Evolutionary conservation across 2,329 filamentous ascomycete genomes (phyloP).

Genomic region (Cryphonectria nitschkei): DNA sequence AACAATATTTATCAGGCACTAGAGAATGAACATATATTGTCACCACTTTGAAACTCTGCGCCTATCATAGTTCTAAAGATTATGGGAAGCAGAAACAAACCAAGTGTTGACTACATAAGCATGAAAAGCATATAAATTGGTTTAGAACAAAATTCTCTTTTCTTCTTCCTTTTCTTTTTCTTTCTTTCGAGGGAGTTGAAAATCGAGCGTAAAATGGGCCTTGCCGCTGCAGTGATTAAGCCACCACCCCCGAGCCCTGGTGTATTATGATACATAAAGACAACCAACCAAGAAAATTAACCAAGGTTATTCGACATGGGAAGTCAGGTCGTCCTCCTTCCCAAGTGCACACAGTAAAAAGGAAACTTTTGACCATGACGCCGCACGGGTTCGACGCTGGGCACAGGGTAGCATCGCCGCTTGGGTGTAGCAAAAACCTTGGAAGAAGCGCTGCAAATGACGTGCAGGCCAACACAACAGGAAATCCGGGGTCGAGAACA

Average conservation of each 20-base stretch:
- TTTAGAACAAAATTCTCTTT: no score
- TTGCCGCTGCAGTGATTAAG: no score
- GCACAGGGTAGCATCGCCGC: not conserved
- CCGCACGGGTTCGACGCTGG: not conserved
- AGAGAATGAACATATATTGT: not conserved
- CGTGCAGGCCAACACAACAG: conserved; percentile 11
- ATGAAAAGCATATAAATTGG: no score
- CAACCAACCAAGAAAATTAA: not conserved
- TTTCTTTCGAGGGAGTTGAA: not conserved
- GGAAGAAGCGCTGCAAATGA: conserved; percentile 24
- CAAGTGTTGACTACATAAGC: not conserved
- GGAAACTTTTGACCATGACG: not conserved
- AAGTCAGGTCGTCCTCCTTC: not conserved
- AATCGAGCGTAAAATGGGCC: no score
- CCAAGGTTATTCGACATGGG: not conserved
- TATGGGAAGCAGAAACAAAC: not conserved
- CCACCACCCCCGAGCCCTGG: not conserved
- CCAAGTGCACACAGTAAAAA: not conserved
- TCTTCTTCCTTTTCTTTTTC: no score
- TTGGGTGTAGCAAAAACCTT: conserved; percentile 19
- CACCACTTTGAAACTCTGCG: not conserved
- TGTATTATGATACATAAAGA: not conserved
- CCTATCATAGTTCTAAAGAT: not conserved
- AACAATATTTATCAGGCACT: not conserved
- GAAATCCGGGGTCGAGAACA: not conserved